Evolutionary conservation across 495 filamentous ascomycete genomes (phyloP), one percentile per base, ranked within the genome.

Genomic region (Hypoxylon fragiforme): DNA sequence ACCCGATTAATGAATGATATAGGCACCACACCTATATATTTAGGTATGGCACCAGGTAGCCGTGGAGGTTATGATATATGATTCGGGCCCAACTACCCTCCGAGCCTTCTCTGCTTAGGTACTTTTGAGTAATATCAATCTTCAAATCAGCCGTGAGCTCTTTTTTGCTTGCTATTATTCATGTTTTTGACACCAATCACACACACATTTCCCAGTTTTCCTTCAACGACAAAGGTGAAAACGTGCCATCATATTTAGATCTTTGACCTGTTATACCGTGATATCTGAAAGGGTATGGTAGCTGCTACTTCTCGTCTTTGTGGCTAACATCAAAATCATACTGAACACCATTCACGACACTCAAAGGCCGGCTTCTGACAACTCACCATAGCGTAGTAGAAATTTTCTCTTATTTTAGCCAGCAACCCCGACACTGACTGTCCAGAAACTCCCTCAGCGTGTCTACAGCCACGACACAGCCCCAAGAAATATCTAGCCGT

Each of bases 281-380:
- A 12, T 34, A n/a, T 13, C 14, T 52, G 28, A 62, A 62, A 62
- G 58, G 28, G 32, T 30, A 24, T 39, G 34, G 11, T 12, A 21
- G 7, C 19, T 30, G 0, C 11, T 34, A 39, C n/a, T 19, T 16
- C 32, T n/a, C 18, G 51, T 48, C 58, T 62, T 62, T 62, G 52
- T 51, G 20, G 21, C 2, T 34, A 21, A 18, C 22, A 42, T 44
- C 37, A 30, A 48, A 49, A 38, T 62, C 51, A n/a, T 1, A 20
- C 48, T 43, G 48, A 56, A 62, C 51, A 56, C 56, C 26, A 40
- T 62, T 56, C 58, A 62, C 52, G 58, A 50, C 58, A 30, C 7
- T 56, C 47, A 62, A 62, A 62, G 58, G 15, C 28, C n/a, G 37
- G 12, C 1, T 38, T 35, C 36, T 48, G 58, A 62, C 58, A 40